A percentile compares a stretch with the other conserved stretches of the same genome.
Conservation (phyloP, 306 rosid species). For the Ochetophila trinervis region DNA sequence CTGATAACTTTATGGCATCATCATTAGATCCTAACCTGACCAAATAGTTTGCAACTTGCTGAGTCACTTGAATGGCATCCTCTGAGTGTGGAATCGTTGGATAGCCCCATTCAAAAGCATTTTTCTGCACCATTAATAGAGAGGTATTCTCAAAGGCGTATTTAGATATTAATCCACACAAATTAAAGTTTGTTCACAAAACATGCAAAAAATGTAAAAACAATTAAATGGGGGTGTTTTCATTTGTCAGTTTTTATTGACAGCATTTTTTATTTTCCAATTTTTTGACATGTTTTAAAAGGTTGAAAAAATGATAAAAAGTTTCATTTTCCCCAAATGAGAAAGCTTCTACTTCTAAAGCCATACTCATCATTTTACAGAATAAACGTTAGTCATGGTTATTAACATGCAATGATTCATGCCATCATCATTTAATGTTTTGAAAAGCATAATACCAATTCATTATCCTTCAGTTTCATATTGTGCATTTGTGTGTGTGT, state of each 20-base stretch:
- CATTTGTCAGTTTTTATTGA: neutral
- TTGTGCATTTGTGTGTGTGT: too few species aligned
- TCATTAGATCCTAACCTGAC: constrained; percentile 65
- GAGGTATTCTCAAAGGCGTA: neutral
- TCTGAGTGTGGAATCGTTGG: constrained; percentile 68
- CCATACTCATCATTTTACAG: too few species aligned
- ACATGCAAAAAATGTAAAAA: neutral
- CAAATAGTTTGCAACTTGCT: constrained; percentile 60
- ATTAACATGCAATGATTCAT: too few species aligned
- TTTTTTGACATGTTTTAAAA: too few species aligned
- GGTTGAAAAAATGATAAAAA: too few species aligned
- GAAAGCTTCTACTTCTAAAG: too few species aligned
- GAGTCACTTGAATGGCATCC: constrained; percentile 79
- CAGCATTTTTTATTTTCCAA: neutral
- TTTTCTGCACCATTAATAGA: constrained; percentile 51
- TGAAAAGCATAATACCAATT: too few species aligned
- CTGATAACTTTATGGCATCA: neutral
- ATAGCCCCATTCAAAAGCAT: constrained; percentile 83
- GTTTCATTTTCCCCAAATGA: too few species aligned
- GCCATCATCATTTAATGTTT: too few species aligned
- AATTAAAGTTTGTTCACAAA: neutral
- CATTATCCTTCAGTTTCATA: too few species aligned
- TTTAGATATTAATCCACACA: neutral
- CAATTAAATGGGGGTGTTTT: neutral
- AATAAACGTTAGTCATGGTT: too few species aligned